These are phyloP conservation scores for Clonostachys byssicola DNA, from an alignment of 2,329 filamentous ascomycete species.

Conservation along the genomic window DNA sequence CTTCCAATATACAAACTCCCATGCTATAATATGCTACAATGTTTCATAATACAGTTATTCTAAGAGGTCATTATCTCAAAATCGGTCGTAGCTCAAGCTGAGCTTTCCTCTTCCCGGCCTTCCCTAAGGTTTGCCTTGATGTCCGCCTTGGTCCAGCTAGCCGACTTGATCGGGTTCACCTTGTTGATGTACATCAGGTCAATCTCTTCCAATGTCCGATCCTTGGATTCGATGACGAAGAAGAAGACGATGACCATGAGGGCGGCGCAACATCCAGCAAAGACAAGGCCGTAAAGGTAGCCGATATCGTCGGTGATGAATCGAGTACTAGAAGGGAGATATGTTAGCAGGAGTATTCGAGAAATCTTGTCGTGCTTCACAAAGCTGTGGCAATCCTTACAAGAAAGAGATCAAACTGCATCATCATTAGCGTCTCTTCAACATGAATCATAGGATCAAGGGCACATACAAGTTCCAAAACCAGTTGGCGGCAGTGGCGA, in stretches of 20 bases:
- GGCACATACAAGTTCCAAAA: constrained; percentile 54
- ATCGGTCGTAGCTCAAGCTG: too few species aligned
- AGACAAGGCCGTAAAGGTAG: constrained; percentile 68
- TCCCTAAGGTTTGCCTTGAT: too few species aligned
- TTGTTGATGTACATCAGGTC: constrained; percentile 67
- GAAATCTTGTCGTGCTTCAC: too few species aligned
- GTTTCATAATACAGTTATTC: too few species aligned
- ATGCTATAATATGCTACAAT: too few species aligned
- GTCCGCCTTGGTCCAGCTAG: too few species aligned
- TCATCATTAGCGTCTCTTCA: constrained; percentile 3
- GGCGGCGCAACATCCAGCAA: constrained; percentile 62
- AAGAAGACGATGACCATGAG: constrained; percentile 67
- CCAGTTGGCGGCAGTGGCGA: constrained; percentile 57
- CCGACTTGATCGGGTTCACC: constrained; percentile 44
- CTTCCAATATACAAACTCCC: too few species aligned
- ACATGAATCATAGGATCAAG: constrained; percentile 23
- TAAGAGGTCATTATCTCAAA: too few species aligned
- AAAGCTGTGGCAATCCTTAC: too few species aligned
- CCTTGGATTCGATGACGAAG: constrained; percentile 71
- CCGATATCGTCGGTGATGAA: constrained; percentile 69
- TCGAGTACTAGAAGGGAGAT: constrained; percentile 39
- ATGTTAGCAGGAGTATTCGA: too few species aligned
- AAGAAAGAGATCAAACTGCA: constrained; percentile 38
- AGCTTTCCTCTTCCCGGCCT: too few species aligned
- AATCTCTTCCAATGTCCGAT: constrained; percentile 69